phyloP scores from a whole-genome alignment of 1,284 basidiomycete genomes.

The Heterobasidion annosum region DNA sequence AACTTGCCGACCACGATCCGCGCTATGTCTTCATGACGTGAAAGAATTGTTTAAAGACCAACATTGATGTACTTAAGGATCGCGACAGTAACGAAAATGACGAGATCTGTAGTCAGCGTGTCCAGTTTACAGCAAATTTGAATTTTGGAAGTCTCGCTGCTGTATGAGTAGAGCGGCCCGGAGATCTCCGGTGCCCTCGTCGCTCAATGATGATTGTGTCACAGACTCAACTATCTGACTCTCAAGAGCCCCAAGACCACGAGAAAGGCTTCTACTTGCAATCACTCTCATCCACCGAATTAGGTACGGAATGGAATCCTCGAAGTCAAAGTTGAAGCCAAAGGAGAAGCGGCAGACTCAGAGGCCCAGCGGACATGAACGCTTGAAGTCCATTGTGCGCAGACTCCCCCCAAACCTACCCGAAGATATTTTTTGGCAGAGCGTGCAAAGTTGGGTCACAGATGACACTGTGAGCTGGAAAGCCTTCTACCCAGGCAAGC shows the following conservation, averaged over 20 bases:
- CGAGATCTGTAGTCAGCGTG: too few species aligned
- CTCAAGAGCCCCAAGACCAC: too few species aligned
- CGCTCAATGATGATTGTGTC: too few species aligned
- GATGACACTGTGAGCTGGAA: constrained; percentile 69
- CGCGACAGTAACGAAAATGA: too few species aligned
- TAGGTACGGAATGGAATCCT: not conserved
- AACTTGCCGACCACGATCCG: constrained; percentile 37
- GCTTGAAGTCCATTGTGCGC: constrained; percentile 85
- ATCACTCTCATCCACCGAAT: not conserved
- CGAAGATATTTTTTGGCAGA: constrained; percentile 89
- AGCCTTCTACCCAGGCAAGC: constrained; percentile 58
- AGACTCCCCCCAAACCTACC: constrained; percentile 89
- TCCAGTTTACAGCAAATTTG: too few species aligned
- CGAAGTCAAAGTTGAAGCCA: not conserved
- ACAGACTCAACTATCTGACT: too few species aligned
- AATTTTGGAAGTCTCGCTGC: too few species aligned
- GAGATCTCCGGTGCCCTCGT: too few species aligned
- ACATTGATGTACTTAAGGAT: not conserved
- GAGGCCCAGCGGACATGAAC: constrained; percentile 26
- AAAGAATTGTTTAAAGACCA: not conserved
- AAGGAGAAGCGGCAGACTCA: not conserved
- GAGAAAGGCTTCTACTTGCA: not conserved
- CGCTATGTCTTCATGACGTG: constrained; percentile 30
- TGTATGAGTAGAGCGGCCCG: too few species aligned
- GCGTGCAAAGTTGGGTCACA: constrained; percentile 77